Evolutionary conservation across 2,329 filamentous ascomycete species (phyloP).

Genomic region (Tolypocladium nubicola): DNA sequence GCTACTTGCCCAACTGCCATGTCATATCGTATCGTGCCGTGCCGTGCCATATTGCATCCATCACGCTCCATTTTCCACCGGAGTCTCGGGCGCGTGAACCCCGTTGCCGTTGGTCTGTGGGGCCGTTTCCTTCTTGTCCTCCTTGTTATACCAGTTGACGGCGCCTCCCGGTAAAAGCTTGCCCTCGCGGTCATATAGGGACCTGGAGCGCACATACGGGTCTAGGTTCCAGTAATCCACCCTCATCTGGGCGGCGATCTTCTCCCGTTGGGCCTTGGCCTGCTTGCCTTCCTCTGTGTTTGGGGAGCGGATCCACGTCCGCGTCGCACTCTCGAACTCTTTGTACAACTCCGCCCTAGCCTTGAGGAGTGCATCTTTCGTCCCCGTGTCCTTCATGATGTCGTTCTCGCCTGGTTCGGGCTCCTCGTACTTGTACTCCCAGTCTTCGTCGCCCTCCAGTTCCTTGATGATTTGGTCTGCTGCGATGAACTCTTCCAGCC

Average conservation of each 20-base stretch:
- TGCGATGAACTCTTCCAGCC: conserved; percentile 69
- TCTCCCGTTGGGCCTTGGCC: conserved; percentile 46
- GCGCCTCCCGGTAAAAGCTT: conserved; percentile 57
- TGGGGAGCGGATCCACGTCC: conserved; percentile 55
- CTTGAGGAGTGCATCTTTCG: conserved; percentile 51
- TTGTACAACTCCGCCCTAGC: conserved; percentile 56
- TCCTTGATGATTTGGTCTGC: conserved; percentile 65
- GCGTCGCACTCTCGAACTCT: conserved; percentile 63
- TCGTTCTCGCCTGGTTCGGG: conserved; percentile 67
- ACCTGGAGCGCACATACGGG: conserved; percentile 72
- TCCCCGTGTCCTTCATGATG: conserved; percentile 54
- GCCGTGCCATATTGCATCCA: neutral
- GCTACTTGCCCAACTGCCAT: neutral
- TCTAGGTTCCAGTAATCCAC: conserved; percentile 84
- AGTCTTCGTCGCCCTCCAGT: conserved; percentile 77
- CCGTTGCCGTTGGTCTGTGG: conserved; percentile 7
- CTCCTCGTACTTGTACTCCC: conserved; percentile 74
- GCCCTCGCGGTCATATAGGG: conserved; percentile 75
- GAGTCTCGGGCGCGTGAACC: conserved; percentile 19
- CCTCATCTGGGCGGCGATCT: conserved; percentile 52
- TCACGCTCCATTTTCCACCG: conserved; percentile 28
- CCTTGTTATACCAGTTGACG: conserved; percentile 55
- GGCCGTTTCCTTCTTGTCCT: conserved; percentile 6
- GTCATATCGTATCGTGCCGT: neutral
- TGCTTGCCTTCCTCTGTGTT: conserved; percentile 32